These are phyloP conservation scores for Penicillium riverlandense DNA, from an alignment of 495 filamentous ascomycete genomes.

Conservation along the genomic window DNA sequence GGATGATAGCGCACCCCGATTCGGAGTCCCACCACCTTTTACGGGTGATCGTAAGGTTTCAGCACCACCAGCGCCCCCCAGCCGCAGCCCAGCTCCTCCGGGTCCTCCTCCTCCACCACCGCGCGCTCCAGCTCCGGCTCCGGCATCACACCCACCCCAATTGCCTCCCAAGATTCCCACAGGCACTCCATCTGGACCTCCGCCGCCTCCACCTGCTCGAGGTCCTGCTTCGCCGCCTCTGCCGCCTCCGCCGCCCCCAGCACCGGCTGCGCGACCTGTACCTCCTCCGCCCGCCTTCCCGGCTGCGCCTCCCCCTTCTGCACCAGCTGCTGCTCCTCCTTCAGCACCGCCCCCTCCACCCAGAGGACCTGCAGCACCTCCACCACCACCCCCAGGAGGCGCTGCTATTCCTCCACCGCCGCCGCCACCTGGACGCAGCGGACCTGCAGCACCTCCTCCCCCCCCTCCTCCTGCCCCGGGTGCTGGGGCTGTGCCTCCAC, in stretches of 20 bases:
- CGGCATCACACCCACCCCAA: slow-evolving; percentile 47
- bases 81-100: slow-evolving; percentile 47
- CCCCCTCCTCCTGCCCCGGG: slow-evolving; percentile 32
- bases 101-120: slow-evolving; percentile 63
- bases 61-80: slow-evolving; percentile 69
- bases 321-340: slow-evolving; percentile 25
- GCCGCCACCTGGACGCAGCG: background rate
- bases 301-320: slow-evolving; percentile 14
- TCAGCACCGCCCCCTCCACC: slow-evolving; percentile 19
- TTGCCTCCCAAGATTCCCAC: slow-evolving; percentile 65
- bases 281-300: slow-evolving; percentile 26
- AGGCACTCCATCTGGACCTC: slow-evolving; percentile 28
- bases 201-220: slow-evolving; percentile 54
- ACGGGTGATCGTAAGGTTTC: slow-evolving; percentile 55
- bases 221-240: slow-evolving; percentile 41
- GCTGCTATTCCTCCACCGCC: slow-evolving; percentile 45
- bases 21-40: slow-evolving; percentile 80
- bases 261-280: slow-evolving; percentile 23
- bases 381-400: slow-evolving; percentile 52
- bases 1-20: slow-evolving; percentile 57
- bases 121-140: slow-evolving; percentile 49
- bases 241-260: slow-evolving; percentile 39
- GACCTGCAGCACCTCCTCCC: slow-evolving; percentile 23
- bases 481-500: slow-evolving; percentile 40
- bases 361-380: slow-evolving; percentile 14